Conservation (phyloP, 139 green algal species). For the Closterium sp. region DNA sequence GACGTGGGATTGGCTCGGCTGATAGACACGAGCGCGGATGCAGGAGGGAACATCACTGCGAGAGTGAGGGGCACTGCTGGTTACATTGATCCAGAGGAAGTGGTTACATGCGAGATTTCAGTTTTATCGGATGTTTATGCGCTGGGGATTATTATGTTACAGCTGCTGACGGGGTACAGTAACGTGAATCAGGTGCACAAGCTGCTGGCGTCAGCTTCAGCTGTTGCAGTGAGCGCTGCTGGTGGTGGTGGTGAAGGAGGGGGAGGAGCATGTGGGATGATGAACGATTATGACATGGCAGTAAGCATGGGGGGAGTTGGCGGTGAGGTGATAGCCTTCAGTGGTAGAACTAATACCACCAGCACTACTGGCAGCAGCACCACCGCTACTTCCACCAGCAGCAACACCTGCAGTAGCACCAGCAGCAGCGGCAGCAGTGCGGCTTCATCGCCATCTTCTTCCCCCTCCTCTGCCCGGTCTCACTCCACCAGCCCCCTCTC, state of each 20-base stretch:
- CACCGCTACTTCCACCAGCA: not conserved
- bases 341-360: not conserved
- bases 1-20: slow-evolving; percentile 1
- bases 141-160: not conserved
- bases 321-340: not conserved
- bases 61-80: not conserved
- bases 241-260: not conserved
- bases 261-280: not conserved
- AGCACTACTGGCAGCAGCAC: not conserved
- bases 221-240: not conserved
- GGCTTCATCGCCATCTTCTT: not conserved
- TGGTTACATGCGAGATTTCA: not conserved
- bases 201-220: not conserved
- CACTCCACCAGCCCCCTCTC: not conserved
- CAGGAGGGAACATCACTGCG: not conserved
- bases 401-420: not conserved
- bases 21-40: not conserved
- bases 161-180: not conserved
- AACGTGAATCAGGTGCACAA: not conserved
- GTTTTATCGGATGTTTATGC: not conserved
- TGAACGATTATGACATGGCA: not conserved
- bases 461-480: not conserved
- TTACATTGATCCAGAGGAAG: not conserved
- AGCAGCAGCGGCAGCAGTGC: not conserved
- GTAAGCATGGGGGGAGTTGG: not conserved